A percentile compares a stretch with the other conserved stretches of the same genome.
These are phyloP conservation scores for Elaeis guineensis DNA, from an alignment of 176 grass and related monocot species.

Conservation along the genomic window DNA sequence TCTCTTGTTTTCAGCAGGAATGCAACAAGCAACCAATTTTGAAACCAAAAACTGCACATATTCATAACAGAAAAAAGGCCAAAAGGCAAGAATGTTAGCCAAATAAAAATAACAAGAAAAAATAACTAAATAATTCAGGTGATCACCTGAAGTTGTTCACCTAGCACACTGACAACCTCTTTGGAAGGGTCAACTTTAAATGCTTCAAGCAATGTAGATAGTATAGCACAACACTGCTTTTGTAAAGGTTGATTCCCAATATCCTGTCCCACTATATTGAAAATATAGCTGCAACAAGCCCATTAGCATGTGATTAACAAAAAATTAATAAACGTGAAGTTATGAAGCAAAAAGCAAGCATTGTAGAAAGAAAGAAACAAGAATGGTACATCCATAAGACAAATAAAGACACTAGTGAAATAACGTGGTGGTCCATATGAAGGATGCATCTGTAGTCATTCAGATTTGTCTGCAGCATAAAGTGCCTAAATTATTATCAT, in stretches of 20 bases:
- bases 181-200: slow-evolving; percentile 43
- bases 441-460: too few relatives aligned
- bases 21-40: slow-evolving; percentile 71
- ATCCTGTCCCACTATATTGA: slow-evolving; percentile 69
- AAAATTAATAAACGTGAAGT: too few relatives aligned
- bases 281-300: slow-evolving; percentile 74
- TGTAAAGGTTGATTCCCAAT: slow-evolving; percentile 50
- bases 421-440: too few relatives aligned
- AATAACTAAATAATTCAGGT: not conserved
- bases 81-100: not conserved
- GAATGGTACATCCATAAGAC: too few relatives aligned
- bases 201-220: slow-evolving; percentile 60
- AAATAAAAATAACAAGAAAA: not conserved
- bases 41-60: slow-evolving; percentile 67
- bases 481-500: too few relatives aligned
- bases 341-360: too few relatives aligned
- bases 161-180: slow-evolving; percentile 54
- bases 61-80: slow-evolving; percentile 4
- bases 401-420: too few relatives aligned
- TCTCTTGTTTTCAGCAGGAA: slow-evolving; percentile 36
- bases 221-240: slow-evolving; percentile 68
- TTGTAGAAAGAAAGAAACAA: too few relatives aligned
- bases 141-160: slow-evolving; percentile 79
- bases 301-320: not conserved
- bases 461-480: too few relatives aligned